These are phyloP conservation scores for Colletotrichum nymphaeae DNA, from an alignment of 2,329 filamentous ascomycete genomes.

Conservation along the genomic window DNA sequence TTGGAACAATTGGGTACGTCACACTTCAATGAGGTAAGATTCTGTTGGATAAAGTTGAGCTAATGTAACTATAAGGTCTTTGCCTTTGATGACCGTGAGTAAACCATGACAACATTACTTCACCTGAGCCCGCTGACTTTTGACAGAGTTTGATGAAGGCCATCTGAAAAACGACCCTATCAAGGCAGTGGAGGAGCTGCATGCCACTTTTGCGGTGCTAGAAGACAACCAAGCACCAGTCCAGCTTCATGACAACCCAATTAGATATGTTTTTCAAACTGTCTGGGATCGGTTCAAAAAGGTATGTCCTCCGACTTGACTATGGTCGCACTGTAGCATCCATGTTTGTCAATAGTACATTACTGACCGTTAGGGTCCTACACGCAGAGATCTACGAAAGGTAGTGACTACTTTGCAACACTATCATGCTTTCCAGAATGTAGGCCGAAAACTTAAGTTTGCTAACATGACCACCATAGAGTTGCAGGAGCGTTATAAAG, in stretches of 20 bases:
- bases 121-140: background rate
- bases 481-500: background rate
- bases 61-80: background rate
- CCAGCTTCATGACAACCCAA: background rate
- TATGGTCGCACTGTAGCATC: background rate
- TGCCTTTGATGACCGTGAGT: background rate
- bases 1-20: background rate
- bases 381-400: background rate
- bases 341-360: background rate
- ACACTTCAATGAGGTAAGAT: background rate
- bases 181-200: background rate
- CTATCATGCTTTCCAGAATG: too few species aligned
- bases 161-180: background rate
- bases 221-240: background rate
- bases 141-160: background rate
- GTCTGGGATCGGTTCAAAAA: background rate
- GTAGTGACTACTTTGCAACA: background rate
- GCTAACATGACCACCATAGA: background rate
- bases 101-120: rapidly evolving
- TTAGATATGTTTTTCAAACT: background rate
- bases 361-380: background rate
- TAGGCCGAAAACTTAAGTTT: too few species aligned
- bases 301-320: background rate
- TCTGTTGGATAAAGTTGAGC: background rate
- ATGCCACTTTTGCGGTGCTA: background rate